phyloP scores from a whole-genome alignment of 1,284 basidiomycete genomes.

The Heterobasidion parviporum region DNA sequence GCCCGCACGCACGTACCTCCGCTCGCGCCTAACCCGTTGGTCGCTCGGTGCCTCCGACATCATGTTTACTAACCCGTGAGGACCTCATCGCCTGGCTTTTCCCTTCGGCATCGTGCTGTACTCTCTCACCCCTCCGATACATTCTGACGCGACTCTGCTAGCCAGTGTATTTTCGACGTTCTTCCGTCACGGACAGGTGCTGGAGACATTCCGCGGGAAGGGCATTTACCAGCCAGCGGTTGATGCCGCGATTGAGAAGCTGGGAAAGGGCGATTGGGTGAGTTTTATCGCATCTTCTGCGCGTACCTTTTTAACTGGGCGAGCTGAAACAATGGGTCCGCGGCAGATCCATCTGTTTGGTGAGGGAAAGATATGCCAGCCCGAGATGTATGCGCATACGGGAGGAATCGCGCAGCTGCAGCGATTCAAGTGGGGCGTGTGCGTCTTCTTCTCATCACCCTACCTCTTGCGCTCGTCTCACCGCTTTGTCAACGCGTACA shows the following conservation, averaged over 20 bases:
- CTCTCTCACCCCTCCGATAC: neutral
- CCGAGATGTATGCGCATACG: slow-evolving; percentile 39
- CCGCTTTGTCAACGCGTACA: slow-evolving; percentile 20
- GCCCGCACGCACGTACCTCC: slow-evolving; percentile 54
- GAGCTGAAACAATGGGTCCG: neutral
- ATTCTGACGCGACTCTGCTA: slow-evolving; percentile 21
- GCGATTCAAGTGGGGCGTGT: slow-evolving; percentile 97
- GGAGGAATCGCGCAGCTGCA: slow-evolving; percentile 42
- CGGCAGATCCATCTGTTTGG: slow-evolving; percentile 85
- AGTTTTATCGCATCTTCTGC: slow-evolving; percentile 13
- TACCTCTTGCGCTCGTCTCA: slow-evolving; percentile 4
- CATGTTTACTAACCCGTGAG: slow-evolving; percentile 90
- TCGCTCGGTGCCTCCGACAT: slow-evolving; percentile 88
- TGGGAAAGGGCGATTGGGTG: slow-evolving; percentile 85
- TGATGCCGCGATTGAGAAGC: slow-evolving; percentile 70
- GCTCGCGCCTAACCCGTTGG: slow-evolving; percentile 67
- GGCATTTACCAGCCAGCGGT: slow-evolving; percentile 90
- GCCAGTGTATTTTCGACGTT: slow-evolving; percentile 72
- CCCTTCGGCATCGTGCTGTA: slow-evolving; percentile 7
- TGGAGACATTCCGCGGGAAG: slow-evolving; percentile 86
- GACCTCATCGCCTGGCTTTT: slow-evolving; percentile 5
- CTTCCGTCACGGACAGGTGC: slow-evolving; percentile 86
- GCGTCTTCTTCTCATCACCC: slow-evolving; percentile 27
- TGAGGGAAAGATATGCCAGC: slow-evolving; percentile 88
- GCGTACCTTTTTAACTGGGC: neutral